These are phyloP conservation scores for Zizania latifolia DNA, from an alignment of 176 grass and related monocot genomes.

Conservation along the genomic window DNA sequence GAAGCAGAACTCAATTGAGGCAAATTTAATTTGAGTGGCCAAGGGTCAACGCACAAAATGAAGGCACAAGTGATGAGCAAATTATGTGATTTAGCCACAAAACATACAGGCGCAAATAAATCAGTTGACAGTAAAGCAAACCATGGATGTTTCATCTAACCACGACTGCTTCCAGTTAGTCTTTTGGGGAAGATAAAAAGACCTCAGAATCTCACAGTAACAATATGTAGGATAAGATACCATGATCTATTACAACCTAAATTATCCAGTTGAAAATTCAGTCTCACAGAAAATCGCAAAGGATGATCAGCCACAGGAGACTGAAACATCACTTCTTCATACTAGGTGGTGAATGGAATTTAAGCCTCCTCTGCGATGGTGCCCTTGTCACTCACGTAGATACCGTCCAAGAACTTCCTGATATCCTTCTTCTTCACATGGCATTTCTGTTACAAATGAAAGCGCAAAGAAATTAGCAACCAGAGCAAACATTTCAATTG, in stretches of 20 bases:
- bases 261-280: slow-evolving; percentile 34
- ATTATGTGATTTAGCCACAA: no score
- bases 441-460: slow-evolving; percentile 63
- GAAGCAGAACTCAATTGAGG: no score
- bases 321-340: background rate
- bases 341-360: background rate
- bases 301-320: background rate
- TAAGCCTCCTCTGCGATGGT: slow-evolving; percentile 49
- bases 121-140: background rate
- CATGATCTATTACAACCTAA: slow-evolving; percentile 28
- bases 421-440: slow-evolving; percentile 97
- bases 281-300: slow-evolving; percentile 29
- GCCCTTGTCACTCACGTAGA: slow-evolving; percentile 75
- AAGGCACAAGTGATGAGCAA: no score
- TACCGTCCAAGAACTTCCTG: slow-evolving; percentile 81
- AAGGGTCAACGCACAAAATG: no score
- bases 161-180: background rate
- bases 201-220: background rate
- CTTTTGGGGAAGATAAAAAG: slow-evolving; percentile 1
- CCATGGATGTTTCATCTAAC: background rate
- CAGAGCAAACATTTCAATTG: background rate
- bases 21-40: no score
- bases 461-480: no score
- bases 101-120: background rate
- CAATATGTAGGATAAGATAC: slow-evolving; percentile 21